Conservation (phyloP, 2,329 filamentous ascomycete species). For the Laburnicola sp. region DNA sequence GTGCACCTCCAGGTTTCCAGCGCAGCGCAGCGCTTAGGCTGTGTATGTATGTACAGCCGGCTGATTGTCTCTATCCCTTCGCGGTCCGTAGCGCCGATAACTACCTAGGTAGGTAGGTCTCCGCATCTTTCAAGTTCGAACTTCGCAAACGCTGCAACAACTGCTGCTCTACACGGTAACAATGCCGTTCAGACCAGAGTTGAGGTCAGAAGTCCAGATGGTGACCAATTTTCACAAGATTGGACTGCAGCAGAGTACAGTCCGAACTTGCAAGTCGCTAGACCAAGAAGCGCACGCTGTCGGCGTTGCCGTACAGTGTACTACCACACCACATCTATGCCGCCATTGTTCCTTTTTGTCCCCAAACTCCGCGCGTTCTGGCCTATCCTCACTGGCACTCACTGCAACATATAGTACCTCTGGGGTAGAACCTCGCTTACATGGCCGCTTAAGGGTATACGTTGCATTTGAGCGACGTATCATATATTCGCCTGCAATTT, state of each 20-base stretch:
- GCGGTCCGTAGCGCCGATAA: conserved; percentile 24
- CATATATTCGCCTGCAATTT: conserved; percentile 33
- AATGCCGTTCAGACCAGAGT: too few relatives aligned
- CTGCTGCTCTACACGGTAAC: background rate
- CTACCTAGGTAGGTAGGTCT: background rate
- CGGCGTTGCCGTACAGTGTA: too few relatives aligned
- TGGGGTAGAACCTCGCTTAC: conserved; percentile 26
- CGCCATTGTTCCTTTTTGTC: background rate
- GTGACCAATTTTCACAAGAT: too few relatives aligned
- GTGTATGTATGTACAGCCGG: conserved; percentile 18
- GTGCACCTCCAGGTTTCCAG: conserved; percentile 13
- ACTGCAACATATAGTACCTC: conserved; percentile 13
- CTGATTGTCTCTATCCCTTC: conserved; percentile 24
- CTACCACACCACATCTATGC: background rate
- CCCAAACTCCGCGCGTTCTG: conserved; percentile 7
- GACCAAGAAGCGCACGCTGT: too few relatives aligned
- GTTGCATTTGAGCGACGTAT: conserved; percentile 24
- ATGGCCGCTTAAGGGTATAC: conserved; percentile 14
- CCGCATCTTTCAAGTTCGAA: background rate
- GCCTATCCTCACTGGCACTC: conserved; percentile 11
- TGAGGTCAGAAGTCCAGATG: too few relatives aligned
- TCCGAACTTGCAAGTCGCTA: too few relatives aligned
- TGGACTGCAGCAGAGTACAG: too few relatives aligned
- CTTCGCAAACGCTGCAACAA: background rate
- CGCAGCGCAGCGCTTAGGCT: conserved; percentile 13